These are phyloP conservation scores for Setomelanomma holmii DNA, from an alignment of 2,329 filamentous ascomycete genomes.

Conservation along the genomic window DNA sequence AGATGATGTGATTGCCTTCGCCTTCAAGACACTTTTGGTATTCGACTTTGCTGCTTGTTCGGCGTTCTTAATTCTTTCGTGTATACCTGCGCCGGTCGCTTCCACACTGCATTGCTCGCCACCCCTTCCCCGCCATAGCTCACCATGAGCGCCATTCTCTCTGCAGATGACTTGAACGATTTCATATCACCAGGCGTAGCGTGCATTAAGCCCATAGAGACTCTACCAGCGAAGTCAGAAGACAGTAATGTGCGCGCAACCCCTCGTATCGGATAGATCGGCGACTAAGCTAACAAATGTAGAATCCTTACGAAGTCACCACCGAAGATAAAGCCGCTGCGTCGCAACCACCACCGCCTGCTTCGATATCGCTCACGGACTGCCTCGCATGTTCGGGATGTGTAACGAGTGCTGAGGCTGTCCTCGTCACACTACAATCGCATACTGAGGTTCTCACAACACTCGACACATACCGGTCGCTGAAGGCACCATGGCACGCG, in stretches of 20 bases:
- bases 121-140: slow-evolving; percentile 21
- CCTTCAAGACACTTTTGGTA: neutral
- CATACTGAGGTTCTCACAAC: slow-evolving; percentile 88
- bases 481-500: slow-evolving; percentile 45
- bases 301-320: slow-evolving; percentile 82
- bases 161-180: slow-evolving; percentile 95
- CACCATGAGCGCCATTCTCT: slow-evolving; percentile 94
- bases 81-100: slow-evolving; percentile 15
- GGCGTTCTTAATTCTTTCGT: neutral
- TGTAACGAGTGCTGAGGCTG: slow-evolving; percentile 95
- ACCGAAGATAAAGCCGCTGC: slow-evolving; percentile 79
- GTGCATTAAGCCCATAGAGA: slow-evolving; percentile 97
- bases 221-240: slow-evolving; percentile 69
- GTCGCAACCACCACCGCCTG: slow-evolving; percentile 69
- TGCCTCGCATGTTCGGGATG: slow-evolving; percentile 97
- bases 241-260: slow-evolving; percentile 51
- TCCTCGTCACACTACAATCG: slow-evolving; percentile 93
- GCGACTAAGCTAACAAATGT: slow-evolving; percentile 37
- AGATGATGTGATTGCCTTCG: neutral
- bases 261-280: slow-evolving; percentile 14
- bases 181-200: slow-evolving; percentile 98
- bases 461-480: slow-evolving; percentile 68
- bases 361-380: slow-evolving; percentile 94
- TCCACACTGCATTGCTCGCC: slow-evolving; percentile 13
- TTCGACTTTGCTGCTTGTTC: slow-evolving; percentile 4